These are phyloP conservation scores for Phaffia rhodozyma DNA, from an alignment of 1,284 basidiomycete genomes.

Conservation along the genomic window DNA sequence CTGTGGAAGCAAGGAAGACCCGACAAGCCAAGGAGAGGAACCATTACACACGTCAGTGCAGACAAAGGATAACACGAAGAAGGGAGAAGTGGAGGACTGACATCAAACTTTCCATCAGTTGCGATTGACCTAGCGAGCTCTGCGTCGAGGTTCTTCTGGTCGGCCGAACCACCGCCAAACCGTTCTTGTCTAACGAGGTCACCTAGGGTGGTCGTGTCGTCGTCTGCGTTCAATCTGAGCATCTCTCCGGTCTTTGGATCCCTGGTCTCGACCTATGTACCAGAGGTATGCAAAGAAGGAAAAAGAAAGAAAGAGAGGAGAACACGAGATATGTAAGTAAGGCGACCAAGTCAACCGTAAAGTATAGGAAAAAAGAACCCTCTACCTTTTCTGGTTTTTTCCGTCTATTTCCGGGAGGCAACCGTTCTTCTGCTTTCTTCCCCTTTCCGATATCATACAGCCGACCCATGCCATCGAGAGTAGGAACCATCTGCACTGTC, in stretches of 20 bases:
- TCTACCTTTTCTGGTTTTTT: constrained; percentile 58
- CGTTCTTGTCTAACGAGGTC: constrained; percentile 89
- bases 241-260: constrained; percentile 79
- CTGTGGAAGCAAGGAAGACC: constrained; percentile 31
- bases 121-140: constrained; percentile 80
- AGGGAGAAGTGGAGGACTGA: constrained; percentile 32
- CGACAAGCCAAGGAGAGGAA: background rate
- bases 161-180: constrained; percentile 72
- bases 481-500: constrained; percentile 71
- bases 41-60: background rate
- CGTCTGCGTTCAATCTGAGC: constrained; percentile 71
- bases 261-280: constrained; percentile 59
- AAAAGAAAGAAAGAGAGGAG: background rate
- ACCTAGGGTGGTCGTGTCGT: constrained; percentile 70
- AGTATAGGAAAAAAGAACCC: background rate
- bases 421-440: constrained; percentile 35
- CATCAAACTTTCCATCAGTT: constrained; percentile 73
- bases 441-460: constrained; percentile 83
- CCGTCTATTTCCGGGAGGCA: constrained; percentile 54
- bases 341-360: constrained; percentile 1
- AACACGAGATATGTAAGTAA: background rate
- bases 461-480: constrained; percentile 70
- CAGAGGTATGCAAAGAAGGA: background rate
- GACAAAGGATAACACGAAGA: background rate
- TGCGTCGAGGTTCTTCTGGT: constrained; percentile 82